Conservation (phyloP, 345 rosid species). For the Euclidium syriacum region DNA sequence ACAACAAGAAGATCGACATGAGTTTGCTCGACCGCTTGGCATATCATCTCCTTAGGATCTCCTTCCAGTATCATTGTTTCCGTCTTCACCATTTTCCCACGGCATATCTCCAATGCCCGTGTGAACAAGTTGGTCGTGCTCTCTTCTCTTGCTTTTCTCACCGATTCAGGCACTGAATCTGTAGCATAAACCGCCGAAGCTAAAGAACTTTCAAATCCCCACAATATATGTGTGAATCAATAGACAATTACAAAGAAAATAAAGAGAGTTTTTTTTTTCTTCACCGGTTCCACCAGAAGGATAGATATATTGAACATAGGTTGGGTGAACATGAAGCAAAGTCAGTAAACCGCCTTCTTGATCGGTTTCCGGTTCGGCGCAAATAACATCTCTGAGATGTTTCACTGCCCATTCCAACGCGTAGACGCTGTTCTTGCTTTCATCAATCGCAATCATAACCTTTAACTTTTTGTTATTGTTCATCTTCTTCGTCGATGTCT, state of each 20-base stretch:
- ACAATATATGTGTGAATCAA: background rate
- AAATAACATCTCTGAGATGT: slow-evolving; percentile 19
- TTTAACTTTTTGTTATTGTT: slow-evolving; percentile 34
- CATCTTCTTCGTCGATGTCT: background rate
- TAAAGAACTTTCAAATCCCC: background rate
- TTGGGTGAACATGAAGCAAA: slow-evolving; percentile 53
- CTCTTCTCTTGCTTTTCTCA: slow-evolving; percentile 54
- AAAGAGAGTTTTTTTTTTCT: background rate
- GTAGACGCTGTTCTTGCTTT: slow-evolving; percentile 57
- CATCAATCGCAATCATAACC: slow-evolving; percentile 59
- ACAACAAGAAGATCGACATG: slow-evolving; percentile 60
- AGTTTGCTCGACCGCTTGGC: slow-evolving; percentile 62
- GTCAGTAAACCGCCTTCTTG: slow-evolving; percentile 36
- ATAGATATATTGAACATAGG: slow-evolving; percentile 33
- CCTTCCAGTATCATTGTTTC: slow-evolving; percentile 56
- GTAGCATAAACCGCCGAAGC: slow-evolving; percentile 25
- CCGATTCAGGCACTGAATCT: slow-evolving; percentile 35
- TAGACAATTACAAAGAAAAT: background rate
- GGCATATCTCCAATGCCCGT: slow-evolving; percentile 54
- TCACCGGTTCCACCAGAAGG: slow-evolving; percentile 56
- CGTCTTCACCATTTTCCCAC: slow-evolving; percentile 57
- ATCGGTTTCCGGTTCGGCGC: slow-evolving; percentile 17
- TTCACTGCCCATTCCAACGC: slow-evolving; percentile 61
- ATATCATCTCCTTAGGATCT: slow-evolving; percentile 75
- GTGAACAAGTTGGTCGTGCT: slow-evolving; percentile 46